Conservation (phyloP, 169 alveolate genomes). For the Babesia bigemina region DNA sequence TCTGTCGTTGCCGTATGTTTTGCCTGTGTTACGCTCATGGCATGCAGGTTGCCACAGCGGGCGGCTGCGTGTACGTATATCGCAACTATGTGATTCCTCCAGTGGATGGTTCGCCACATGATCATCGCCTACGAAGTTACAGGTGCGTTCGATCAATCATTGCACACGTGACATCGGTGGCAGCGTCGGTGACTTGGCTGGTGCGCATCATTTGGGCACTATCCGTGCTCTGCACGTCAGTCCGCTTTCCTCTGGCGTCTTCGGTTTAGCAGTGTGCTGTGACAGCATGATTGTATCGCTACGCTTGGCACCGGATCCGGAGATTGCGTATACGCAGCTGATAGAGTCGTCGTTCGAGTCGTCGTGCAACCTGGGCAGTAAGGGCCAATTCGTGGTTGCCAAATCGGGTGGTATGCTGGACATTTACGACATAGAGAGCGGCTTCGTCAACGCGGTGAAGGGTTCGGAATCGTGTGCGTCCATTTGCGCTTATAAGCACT, state of each 20-base stretch:
- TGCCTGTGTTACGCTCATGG: neutral
- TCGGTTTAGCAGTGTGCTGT: constrained; percentile 28
- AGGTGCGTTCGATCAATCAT: constrained; percentile 1
- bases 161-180: neutral
- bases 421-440: constrained; percentile 21
- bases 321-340: neutral
- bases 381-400: constrained; percentile 11
- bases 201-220: constrained; percentile 1
- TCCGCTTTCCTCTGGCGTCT: neutral
- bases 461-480: constrained; percentile 13
- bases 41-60: constrained; percentile 15
- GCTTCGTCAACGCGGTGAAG: constrained; percentile 9
- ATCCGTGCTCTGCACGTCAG: constrained; percentile 20
- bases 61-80: constrained; percentile 15
- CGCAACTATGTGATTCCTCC: constrained; percentile 28
- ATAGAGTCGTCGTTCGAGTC: constrained; percentile 20
- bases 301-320: constrained; percentile 1
- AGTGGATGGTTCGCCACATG: neutral
- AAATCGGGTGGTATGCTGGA: constrained; percentile 17
- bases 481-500: constrained; percentile 30
- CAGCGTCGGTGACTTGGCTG: constrained; percentile 8
- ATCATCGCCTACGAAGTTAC: neutral
- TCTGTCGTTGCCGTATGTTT: constrained; percentile 36
- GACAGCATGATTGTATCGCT: constrained; percentile 5
- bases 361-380: constrained; percentile 16